Conservation (phyloP, 2,329 filamentous ascomycete species). For the Apiospora malaysiana region DNA sequence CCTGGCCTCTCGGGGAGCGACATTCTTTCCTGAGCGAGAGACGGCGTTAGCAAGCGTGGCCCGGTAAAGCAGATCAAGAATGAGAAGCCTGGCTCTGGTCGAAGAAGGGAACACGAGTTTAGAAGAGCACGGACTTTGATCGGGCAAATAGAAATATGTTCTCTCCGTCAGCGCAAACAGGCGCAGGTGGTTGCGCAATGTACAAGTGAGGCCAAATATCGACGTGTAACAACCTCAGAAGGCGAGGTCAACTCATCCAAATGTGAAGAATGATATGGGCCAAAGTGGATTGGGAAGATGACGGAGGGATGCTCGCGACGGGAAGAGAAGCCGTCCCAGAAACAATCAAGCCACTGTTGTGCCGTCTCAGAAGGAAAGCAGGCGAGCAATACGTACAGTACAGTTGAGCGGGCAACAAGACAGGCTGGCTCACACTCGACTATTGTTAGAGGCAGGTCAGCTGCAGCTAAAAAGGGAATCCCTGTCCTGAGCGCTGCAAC, state of each 20-base stretch:
- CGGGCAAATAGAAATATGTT: neutral
- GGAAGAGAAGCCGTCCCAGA: neutral
- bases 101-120: neutral
- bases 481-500: constrained; percentile 18
- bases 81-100: neutral
- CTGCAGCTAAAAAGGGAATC: constrained; percentile 12
- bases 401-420: constrained; percentile 20
- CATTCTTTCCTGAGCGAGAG: constrained; percentile 52
- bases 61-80: neutral
- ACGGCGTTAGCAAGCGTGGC: constrained; percentile 13
- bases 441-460: constrained; percentile 11
- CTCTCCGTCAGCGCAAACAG: constrained; percentile 19
- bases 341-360: constrained; percentile 21
- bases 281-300: constrained; percentile 13
- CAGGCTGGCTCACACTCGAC: constrained; percentile 2
- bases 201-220: neutral
- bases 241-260: neutral
- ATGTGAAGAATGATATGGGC: neutral
- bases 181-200: neutral
- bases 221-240: neutral
- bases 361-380: constrained; percentile 15
- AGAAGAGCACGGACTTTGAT: constrained; percentile 20
- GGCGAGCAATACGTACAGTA: constrained; percentile 21
- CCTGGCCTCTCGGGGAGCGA: constrained; percentile 70
- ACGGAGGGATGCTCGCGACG: neutral